Evolutionary conservation across 208 protist genomes (phyloP).

Genomic region (Acanthamoeba castellanii): DNA sequence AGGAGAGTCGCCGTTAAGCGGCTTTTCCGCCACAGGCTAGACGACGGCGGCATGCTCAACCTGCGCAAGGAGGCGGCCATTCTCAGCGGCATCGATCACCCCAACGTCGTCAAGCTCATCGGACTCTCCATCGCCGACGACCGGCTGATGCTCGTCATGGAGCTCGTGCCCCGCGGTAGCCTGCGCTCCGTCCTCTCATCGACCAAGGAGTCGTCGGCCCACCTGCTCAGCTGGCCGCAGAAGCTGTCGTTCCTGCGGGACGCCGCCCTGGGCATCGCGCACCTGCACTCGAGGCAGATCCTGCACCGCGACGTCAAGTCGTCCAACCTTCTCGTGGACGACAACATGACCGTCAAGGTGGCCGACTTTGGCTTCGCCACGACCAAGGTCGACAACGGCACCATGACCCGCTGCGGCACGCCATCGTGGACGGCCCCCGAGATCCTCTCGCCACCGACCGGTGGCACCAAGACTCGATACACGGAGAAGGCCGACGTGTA

Average conservation of each 20-base stretch:
- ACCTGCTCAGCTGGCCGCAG: no score
- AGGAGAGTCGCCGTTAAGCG: not conserved
- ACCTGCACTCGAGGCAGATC: no score
- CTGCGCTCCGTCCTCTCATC: not conserved
- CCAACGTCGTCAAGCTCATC: constrained; percentile 50
- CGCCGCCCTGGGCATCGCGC: no score
- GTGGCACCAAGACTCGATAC: not conserved
- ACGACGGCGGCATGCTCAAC: constrained; percentile 1
- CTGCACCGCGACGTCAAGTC: no score
- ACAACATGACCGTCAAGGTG: no score
- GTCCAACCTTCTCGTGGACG: no score
- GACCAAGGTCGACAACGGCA: no score
- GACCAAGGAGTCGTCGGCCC: not conserved
- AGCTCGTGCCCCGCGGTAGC: constrained; percentile 12
- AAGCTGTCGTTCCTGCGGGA: no score
- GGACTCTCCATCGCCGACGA: constrained; percentile 5
- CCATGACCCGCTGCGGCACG: no score
- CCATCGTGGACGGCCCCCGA: not conserved
- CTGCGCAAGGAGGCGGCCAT: constrained; percentile 9
- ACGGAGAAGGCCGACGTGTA: constrained; percentile 30
- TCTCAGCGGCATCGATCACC: constrained; percentile 41
- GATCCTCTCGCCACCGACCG: not conserved
- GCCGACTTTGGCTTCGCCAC: no score
- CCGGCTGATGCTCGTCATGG: constrained; percentile 28
- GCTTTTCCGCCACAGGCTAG: not conserved